A percentile compares a stretch with the other conserved stretches of the same genome.
Conservation (phyloP, 352 stramenopile species). For the Pythium insidiosum region DNA sequence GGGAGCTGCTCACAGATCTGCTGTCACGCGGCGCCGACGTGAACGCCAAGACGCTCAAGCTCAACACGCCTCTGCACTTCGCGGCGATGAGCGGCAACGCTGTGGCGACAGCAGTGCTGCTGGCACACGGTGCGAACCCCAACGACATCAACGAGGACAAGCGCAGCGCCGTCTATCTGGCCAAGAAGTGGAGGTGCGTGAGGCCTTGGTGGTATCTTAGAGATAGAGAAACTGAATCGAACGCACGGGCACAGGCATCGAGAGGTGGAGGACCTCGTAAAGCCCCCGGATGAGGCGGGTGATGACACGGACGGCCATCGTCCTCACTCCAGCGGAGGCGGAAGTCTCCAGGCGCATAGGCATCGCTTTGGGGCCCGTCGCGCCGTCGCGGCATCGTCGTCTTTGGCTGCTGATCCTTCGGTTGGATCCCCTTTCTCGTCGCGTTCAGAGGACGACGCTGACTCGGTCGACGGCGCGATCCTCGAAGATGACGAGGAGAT, state of each 20-base stretch:
- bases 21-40: slow-evolving; percentile 45
- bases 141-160: slow-evolving; percentile 74
- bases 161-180: slow-evolving; percentile 59
- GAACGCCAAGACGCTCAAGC: slow-evolving; percentile 61
- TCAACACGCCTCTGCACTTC: slow-evolving; percentile 72
- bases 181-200: slow-evolving; percentile 77
- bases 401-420: too few relatives aligned
- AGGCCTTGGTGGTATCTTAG: too few relatives aligned
- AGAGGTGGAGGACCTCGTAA: slow-evolving; percentile 46
- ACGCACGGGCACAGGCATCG: too few relatives aligned
- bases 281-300: slow-evolving; percentile 27
- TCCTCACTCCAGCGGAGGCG: too few relatives aligned
- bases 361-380: too few relatives aligned
- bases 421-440: too few relatives aligned
- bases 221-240: too few relatives aligned
- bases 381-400: too few relatives aligned
- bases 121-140: slow-evolving; percentile 46
- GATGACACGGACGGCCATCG: too few relatives aligned
- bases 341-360: too few relatives aligned
- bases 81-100: slow-evolving; percentile 74
- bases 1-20: slow-evolving; percentile 32
- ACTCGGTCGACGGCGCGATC: slow-evolving; percentile 41
- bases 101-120: slow-evolving; percentile 42
- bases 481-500: slow-evolving; percentile 59
- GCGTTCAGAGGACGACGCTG: too few relatives aligned